A percentile compares a stretch with the other conserved stretches of the same genome.
Evolutionary conservation across 2,329 filamentous ascomycete species (phyloP).

Genomic region (Ramularia endophylla): DNA sequence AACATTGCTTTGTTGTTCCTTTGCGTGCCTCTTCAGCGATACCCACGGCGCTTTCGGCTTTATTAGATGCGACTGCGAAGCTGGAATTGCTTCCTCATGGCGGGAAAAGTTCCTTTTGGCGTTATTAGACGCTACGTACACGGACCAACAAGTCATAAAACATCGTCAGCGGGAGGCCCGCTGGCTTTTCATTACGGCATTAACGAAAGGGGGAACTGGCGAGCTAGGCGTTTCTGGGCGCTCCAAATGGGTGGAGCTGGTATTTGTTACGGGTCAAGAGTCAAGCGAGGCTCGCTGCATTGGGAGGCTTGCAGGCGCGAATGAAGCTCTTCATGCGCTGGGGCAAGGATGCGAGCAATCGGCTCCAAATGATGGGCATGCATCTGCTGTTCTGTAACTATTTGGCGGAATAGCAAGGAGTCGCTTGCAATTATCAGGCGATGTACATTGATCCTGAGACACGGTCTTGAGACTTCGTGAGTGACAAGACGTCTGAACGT

Average conservation of each 20-base stretch:
- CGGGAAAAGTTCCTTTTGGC: constrained; percentile 13
- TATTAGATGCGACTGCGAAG: constrained; percentile 19
- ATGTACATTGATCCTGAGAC: too few relatives aligned
- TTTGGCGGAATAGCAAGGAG: too few relatives aligned
- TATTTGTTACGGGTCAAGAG: constrained; percentile 1
- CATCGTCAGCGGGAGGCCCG: constrained; percentile 1
- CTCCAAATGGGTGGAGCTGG: constrained; percentile 1
- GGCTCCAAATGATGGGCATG: too few relatives aligned
- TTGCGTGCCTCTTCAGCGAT: constrained; percentile 20
- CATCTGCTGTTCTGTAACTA: too few relatives aligned
- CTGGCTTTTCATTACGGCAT: constrained; percentile 4
- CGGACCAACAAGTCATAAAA: constrained; percentile 8
- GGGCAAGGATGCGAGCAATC: too few relatives aligned
- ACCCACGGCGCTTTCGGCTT: constrained; percentile 19
- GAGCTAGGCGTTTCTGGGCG: constrained; percentile 7
- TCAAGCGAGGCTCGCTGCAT: too few relatives aligned
- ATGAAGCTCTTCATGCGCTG: too few relatives aligned
- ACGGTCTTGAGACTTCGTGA: too few relatives aligned
- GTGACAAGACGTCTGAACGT: too few relatives aligned
- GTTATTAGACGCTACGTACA: constrained; percentile 21
- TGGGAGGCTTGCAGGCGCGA: too few relatives aligned
- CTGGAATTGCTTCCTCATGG: constrained; percentile 8
- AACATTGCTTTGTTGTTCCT: constrained; percentile 12
- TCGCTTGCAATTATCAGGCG: too few relatives aligned
- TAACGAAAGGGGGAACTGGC: constrained; percentile 1